Evolutionary conservation across 768 basidiomycete genomes (phyloP).

Genomic region (Hysterangium stoloniferum): DNA sequence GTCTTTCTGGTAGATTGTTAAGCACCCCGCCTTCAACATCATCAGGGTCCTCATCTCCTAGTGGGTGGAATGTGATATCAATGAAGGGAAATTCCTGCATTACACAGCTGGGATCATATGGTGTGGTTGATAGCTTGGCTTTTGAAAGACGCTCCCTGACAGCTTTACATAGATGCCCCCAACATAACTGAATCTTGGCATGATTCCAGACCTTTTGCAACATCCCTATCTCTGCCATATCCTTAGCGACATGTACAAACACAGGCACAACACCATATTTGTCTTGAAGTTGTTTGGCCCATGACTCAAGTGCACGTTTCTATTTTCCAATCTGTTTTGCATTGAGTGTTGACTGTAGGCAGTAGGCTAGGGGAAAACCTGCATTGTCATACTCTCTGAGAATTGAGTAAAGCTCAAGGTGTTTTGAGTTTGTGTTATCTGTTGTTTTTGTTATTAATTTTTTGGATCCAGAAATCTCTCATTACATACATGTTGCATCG

Average conservation of each 20-base stretch:
- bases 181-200: conserved; percentile 13
- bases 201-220: conserved; percentile 2
- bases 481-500: conserved; percentile 17
- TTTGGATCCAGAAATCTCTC: too few relatives aligned
- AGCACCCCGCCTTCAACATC: neutral
- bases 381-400: conserved; percentile 19
- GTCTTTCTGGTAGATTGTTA: too few relatives aligned
- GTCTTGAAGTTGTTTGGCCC: conserved; percentile 12
- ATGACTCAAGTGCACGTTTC: conserved; percentile 15
- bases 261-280: conserved; percentile 6
- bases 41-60: neutral
- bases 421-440: conserved; percentile 16
- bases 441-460: neutral
- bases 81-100: conserved; percentile 11
- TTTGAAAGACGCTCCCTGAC: conserved; percentile 5
- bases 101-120: conserved; percentile 6
- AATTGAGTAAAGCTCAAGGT: conserved; percentile 21
- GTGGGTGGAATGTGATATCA: neutral
- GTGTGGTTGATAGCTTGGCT: conserved; percentile 13
- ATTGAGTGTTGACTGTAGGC: conserved; percentile 18
- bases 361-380: conserved; percentile 21
- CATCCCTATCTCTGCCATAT: conserved; percentile 15
- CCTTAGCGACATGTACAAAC: conserved; percentile 13
- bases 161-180: conserved; percentile 13
- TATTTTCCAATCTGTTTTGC: conserved; percentile 17